These are phyloP conservation scores for Didymella keratinophila DNA, from an alignment of 2,329 filamentous ascomycete species.

Conservation along the genomic window DNA sequence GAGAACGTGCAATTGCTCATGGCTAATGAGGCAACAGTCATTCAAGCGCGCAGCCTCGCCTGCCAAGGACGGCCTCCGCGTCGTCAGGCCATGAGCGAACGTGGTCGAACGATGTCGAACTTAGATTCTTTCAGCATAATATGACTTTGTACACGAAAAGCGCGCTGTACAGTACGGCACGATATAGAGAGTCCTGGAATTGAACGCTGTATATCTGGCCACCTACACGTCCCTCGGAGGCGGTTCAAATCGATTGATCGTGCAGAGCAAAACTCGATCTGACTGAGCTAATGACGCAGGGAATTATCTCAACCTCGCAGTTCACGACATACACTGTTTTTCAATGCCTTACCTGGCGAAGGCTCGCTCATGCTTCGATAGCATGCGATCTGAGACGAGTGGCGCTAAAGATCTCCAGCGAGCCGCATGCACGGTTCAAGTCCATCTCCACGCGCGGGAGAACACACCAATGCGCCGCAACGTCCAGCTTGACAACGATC, in stretches of 20 bases:
- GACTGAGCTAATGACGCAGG: not conserved
- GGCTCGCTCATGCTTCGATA: too few species aligned
- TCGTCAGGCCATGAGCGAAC: conserved; percentile 53
- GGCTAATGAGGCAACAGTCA: conserved; percentile 49
- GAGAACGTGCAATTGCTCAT: too few species aligned
- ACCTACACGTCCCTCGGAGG: not conserved
- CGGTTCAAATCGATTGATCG: not conserved
- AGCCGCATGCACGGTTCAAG: too few species aligned
- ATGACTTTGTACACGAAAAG: conserved; percentile 30
- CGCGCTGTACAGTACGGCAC: conserved; percentile 49
- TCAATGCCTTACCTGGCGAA: too few species aligned
- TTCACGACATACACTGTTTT: too few species aligned
- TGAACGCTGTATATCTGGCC: conserved; percentile 38
- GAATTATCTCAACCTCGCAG: not conserved
- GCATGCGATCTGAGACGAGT: too few species aligned
- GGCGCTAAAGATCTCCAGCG: too few species aligned
- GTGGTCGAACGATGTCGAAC: conserved; percentile 3
- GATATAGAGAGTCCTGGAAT: conserved; percentile 43
- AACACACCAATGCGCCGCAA: too few species aligned
- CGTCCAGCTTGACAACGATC: too few species aligned
- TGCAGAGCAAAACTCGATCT: not conserved
- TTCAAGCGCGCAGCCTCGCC: conserved; percentile 61
- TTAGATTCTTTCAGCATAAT: conserved; percentile 25
- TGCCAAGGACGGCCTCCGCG: conserved; percentile 58
- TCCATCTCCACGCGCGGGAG: too few species aligned